These are phyloP conservation scores for Aspergillus ochraceoroseus DNA, from an alignment of 2,329 filamentous ascomycete species.

Conservation along the genomic window DNA sequence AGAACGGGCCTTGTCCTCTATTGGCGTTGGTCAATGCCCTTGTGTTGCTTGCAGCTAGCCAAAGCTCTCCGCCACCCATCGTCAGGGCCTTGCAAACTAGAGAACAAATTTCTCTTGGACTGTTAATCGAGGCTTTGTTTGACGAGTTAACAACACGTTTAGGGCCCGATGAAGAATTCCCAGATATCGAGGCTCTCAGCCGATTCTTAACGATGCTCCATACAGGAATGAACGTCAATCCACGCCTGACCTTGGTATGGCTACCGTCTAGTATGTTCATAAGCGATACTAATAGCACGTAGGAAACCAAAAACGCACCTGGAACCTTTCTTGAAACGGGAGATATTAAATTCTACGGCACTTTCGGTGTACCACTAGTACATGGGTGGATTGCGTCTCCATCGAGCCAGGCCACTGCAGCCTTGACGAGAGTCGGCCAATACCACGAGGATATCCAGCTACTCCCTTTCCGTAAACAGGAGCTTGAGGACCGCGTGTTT, in stretches of 20 bases:
- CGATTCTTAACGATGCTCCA: conserved; percentile 81
- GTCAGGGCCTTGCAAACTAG: conserved; percentile 71
- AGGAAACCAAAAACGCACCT: conserved; percentile 38
- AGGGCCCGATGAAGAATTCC: conserved; percentile 63
- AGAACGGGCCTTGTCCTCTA: conserved; percentile 89
- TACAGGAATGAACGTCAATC: conserved; percentile 98
- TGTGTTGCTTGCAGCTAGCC: conserved; percentile 73
- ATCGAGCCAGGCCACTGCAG: conserved; percentile 62
- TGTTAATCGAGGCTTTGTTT: conserved; percentile 83
- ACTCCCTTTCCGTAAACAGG: conserved; percentile 80
- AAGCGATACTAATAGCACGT: conserved; percentile 38
- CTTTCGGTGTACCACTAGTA: conserved; percentile 80
- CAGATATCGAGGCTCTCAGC: conserved; percentile 84
- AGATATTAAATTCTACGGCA: conserved; percentile 87
- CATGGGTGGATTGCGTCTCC: conserved; percentile 81
- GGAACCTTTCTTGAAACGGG: conserved; percentile 81
- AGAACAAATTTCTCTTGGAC: conserved; percentile 80
- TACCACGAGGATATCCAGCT: conserved; percentile 92
- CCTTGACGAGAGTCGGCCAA: conserved; percentile 67
- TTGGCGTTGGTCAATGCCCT: conserved; percentile 91
- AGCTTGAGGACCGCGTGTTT: conserved; percentile 73
- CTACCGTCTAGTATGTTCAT: neutral
- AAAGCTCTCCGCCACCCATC: conserved; percentile 62
- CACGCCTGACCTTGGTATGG: conserved; percentile 65
- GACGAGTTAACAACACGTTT: conserved; percentile 83